Evolutionary conservation across 2,329 filamentous ascomycete genomes (phyloP).

Genomic region (Cercospora zeina): DNA sequence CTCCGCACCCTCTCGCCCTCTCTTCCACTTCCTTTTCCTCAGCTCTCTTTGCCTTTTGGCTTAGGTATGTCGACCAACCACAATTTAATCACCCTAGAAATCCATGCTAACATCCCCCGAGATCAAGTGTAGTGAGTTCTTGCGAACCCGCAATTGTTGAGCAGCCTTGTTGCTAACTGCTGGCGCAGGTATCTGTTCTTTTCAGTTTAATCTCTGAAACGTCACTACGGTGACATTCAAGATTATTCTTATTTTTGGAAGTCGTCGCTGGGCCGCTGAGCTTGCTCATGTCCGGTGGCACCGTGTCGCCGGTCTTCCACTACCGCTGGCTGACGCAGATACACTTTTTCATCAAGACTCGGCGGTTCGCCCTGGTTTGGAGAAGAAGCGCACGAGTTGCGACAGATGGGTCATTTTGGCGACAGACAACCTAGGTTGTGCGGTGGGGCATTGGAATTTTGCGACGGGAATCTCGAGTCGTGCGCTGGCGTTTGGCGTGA

Average conservation of each 20-base stretch:
- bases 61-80: conserved; percentile 13
- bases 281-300: conserved; percentile 20
- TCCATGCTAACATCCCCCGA: too few species aligned
- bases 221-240: conserved; percentile 14
- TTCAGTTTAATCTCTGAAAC: conserved; percentile 17
- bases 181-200: conserved; percentile 4
- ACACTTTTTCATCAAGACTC: conserved; percentile 14
- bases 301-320: conserved; percentile 21
- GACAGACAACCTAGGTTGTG: too few species aligned
- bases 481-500: too few species aligned
- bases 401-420: too few species aligned
- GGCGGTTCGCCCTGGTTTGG: neutral
- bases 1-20: neutral
- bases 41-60: conserved; percentile 25
- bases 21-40: neutral
- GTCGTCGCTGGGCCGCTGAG: conserved; percentile 13
- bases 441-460: too few species aligned
- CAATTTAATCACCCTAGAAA: neutral
- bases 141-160: too few species aligned
- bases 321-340: conserved; percentile 19
- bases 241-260: conserved; percentile 22
- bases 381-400: neutral
- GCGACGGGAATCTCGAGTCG: too few species aligned
- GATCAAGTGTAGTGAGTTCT: conserved; percentile 12
- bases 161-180: neutral